A percentile compares a stretch with the other conserved stretches of the same genome.
These are phyloP conservation scores for Mycena capillaripes DNA, from an alignment of 768 basidiomycete species.

Conservation along the genomic window DNA sequence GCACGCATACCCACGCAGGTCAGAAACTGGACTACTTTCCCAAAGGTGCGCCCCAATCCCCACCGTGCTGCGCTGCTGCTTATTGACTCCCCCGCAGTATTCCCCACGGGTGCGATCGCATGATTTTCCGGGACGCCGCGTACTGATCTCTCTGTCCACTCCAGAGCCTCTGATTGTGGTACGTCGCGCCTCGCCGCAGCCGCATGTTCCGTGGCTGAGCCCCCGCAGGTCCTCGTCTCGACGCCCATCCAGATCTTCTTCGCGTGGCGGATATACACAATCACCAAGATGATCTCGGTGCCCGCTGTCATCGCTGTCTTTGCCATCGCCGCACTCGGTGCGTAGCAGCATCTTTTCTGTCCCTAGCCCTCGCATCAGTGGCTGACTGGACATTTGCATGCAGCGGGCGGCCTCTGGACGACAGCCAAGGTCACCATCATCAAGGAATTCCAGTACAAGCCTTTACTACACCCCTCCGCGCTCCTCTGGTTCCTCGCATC, in stretches of 20 bases:
- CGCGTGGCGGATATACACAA: conserved; percentile 54
- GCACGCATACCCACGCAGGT: neutral
- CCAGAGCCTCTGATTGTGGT: conserved; percentile 53
- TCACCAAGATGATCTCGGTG: conserved; percentile 47
- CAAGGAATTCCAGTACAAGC: conserved; percentile 45
- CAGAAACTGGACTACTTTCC: conserved; percentile 28
- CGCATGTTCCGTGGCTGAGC: neutral
- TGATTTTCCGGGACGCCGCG: neutral
- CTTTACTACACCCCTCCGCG: conserved; percentile 48
- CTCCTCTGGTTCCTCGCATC: conserved; percentile 61
- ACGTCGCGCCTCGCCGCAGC: conserved; percentile 24
- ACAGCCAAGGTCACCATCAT: conserved; percentile 43
- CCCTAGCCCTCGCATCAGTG: neutral
- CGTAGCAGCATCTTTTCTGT: conserved; percentile 16
- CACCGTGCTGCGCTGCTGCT: neutral
- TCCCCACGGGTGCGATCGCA: neutral
- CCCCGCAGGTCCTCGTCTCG: conserved; percentile 52
- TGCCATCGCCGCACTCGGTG: conserved; percentile 48
- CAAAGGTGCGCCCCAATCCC: conserved; percentile 40
- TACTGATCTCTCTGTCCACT: neutral
- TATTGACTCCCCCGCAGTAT: neutral
- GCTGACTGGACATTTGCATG: neutral
- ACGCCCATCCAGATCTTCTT: conserved; percentile 58
- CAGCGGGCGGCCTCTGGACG: conserved; percentile 52
- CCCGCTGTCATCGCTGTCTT: conserved; percentile 46